A percentile compares a stretch with the other conserved stretches of the same genome.
These are phyloP conservation scores for Leucocoprinus birnbaumii DNA, from an alignment of 768 basidiomycete species.

Conservation along the genomic window DNA sequence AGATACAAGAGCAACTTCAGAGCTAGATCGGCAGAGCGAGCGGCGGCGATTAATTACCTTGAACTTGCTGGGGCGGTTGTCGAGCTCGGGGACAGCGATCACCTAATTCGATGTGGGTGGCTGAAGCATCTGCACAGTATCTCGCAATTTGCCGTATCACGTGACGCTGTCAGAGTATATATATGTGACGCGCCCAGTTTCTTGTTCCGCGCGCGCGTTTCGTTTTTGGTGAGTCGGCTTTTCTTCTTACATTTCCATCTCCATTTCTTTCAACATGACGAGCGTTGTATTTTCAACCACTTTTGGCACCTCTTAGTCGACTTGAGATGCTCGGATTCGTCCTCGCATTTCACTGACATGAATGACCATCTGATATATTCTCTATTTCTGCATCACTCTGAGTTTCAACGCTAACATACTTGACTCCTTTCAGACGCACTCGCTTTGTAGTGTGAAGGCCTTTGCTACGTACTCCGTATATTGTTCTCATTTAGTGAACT, in stretches of 20 bases:
- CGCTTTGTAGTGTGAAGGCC: too few species aligned
- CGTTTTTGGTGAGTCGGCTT: slow-evolving; percentile 23
- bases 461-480: too few species aligned
- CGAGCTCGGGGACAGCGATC: slow-evolving; percentile 22
- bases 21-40: too few species aligned
- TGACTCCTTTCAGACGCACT: too few species aligned
- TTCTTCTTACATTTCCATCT: slow-evolving; percentile 5
- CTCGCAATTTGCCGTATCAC: slow-evolving; percentile 26
- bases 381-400: too few species aligned
- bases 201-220: neutral
- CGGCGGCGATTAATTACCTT: slow-evolving; percentile 20
- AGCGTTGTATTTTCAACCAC: slow-evolving; percentile 71
- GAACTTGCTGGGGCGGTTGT: slow-evolving; percentile 24
- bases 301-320: slow-evolving; percentile 96
- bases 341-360: slow-evolving; percentile 71
- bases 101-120: slow-evolving; percentile 23
- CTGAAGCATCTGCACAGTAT: slow-evolving; percentile 30
- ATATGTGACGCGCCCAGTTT: slow-evolving; percentile 7
- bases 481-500: slow-evolving; percentile 11
- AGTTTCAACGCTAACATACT: too few species aligned
- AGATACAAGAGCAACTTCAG: neutral
- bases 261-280: slow-evolving; percentile 49
- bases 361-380: slow-evolving; percentile 85
- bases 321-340: slow-evolving; percentile 34
- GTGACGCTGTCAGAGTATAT: slow-evolving; percentile 12